A percentile compares a stretch with the other conserved stretches of the same genome.
These are phyloP conservation scores for Cryptococcus sp. DNA, from an alignment of 1,284 basidiomycete genomes.

Conservation along the genomic window DNA sequence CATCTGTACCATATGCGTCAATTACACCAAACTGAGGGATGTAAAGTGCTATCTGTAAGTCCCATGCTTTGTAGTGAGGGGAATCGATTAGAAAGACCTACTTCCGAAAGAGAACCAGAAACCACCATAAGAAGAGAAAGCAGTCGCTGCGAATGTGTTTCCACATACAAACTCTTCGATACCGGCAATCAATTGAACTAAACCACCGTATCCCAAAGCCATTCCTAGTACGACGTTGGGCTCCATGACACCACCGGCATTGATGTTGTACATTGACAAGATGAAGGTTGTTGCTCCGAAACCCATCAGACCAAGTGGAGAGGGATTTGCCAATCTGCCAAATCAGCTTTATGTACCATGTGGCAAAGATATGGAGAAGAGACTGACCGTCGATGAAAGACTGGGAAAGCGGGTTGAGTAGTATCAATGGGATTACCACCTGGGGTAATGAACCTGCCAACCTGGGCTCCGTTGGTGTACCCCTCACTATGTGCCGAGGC, in stretches of 20 bases:
- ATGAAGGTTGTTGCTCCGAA: slow-evolving; percentile 54
- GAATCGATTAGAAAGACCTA: background rate
- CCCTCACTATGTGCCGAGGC: background rate
- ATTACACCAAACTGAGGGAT: slow-evolving; percentile 52
- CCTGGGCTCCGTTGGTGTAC: background rate
- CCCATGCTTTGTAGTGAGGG: background rate
- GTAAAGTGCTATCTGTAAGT: slow-evolving; percentile 13
- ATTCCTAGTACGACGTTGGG: slow-evolving; percentile 77
- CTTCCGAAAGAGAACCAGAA: slow-evolving; percentile 72
- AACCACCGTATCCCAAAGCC: slow-evolving; percentile 74
- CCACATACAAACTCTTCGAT: slow-evolving; percentile 66
- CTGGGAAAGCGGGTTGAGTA: slow-evolving; percentile 37
- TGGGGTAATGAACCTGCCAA: slow-evolving; percentile 39
- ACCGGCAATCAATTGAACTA: slow-evolving; percentile 60
- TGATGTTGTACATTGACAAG: slow-evolving; percentile 49
- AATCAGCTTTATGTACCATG: background rate
- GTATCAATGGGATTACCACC: slow-evolving; percentile 49
- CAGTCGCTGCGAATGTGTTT: slow-evolving; percentile 58
- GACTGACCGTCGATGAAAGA: slow-evolving; percentile 43
- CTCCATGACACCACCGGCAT: slow-evolving; percentile 45
- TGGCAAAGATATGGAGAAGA: background rate
- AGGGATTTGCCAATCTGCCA: slow-evolving; percentile 50
- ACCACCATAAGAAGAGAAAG: slow-evolving; percentile 73
- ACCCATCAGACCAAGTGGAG: slow-evolving; percentile 51
- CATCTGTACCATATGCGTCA: slow-evolving; percentile 30